A percentile compares a stretch with the other conserved stretches of the same genome.
These are phyloP conservation scores for Triticum dicoccoides DNA, from an alignment of 176 grass and related monocot genomes.

Conservation along the genomic window DNA sequence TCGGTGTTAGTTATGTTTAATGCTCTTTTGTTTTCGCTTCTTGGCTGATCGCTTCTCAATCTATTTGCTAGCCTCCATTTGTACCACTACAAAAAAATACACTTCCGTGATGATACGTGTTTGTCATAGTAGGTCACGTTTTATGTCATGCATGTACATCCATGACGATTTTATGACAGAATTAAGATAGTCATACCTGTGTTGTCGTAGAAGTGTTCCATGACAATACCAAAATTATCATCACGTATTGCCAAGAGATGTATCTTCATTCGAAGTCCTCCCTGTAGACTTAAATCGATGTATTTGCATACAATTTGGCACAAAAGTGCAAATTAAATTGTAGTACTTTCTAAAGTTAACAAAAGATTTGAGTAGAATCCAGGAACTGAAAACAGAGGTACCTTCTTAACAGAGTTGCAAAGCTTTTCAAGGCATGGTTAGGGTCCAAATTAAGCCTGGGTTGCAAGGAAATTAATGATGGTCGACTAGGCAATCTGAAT, in stretches of 20 bases:
- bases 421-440: constrained; percentile 42
- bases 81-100: too few relatives aligned
- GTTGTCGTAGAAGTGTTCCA: too few relatives aligned
- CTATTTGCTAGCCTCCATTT: too few relatives aligned
- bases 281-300: constrained; percentile 40
- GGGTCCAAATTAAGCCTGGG: constrained; percentile 53
- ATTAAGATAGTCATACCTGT: too few relatives aligned
- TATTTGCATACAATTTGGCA: constrained; percentile 20
- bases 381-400: constrained; percentile 6
- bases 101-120: too few relatives aligned
- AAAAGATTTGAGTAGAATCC: constrained; percentile 9
- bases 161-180: too few relatives aligned
- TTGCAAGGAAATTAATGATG: constrained; percentile 44
- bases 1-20: too few relatives aligned
- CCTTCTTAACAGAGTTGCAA: constrained; percentile 44
- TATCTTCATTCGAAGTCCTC: neutral
- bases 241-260: neutral
- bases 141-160: too few relatives aligned
- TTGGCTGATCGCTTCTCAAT: too few relatives aligned
- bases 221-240: too few relatives aligned
- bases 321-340: constrained; percentile 13
- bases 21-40: too few relatives aligned
- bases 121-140: too few relatives aligned
- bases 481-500: constrained; percentile 41
- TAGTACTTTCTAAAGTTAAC: neutral